Conservation (phyloP, 2,329 filamentous ascomycete genomes). For the Hymenoscyphus linearis region DNA sequence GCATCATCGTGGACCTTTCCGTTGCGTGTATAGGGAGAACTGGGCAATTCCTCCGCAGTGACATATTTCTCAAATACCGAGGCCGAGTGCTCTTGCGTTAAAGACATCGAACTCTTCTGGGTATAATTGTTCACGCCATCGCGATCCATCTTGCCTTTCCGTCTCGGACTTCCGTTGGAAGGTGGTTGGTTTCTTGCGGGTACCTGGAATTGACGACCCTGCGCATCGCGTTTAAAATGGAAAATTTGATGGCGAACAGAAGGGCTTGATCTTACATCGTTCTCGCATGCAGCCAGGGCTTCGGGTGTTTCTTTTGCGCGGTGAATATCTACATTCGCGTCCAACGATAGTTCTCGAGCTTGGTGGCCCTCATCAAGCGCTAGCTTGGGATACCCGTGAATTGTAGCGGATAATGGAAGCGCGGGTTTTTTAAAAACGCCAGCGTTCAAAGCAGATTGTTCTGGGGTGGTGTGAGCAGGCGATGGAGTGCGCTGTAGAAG, state of each 20-base stretch:
- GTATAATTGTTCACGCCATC: conserved; percentile 16
- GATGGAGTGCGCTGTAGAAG: background rate
- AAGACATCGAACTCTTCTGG: conserved; percentile 26
- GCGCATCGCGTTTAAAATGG: background rate
- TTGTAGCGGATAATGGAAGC: background rate
- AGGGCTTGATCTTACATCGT: background rate
- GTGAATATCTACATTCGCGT: background rate
- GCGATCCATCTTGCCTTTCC: background rate
- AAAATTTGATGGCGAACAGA: background rate
- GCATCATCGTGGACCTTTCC: background rate
- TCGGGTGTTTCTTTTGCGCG: background rate
- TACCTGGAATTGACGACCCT: background rate
- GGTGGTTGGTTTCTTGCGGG: background rate
- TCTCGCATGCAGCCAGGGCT: background rate
- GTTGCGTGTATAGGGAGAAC: background rate
- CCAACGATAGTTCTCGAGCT: background rate
- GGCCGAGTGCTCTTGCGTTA: conserved; percentile 27
- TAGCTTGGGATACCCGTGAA: background rate
- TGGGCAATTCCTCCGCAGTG: background rate
- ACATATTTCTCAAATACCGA: conserved; percentile 21
- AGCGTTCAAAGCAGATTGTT: background rate
- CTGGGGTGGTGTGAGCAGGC: background rate
- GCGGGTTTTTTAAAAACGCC: background rate
- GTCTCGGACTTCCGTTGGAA: background rate
- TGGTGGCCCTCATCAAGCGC: background rate